A percentile compares a stretch with the other conserved stretches of the same genome.
These are phyloP conservation scores for Leucocoprinus sp. DNA, from an alignment of 768 basidiomycete genomes.

Conservation along the genomic window DNA sequence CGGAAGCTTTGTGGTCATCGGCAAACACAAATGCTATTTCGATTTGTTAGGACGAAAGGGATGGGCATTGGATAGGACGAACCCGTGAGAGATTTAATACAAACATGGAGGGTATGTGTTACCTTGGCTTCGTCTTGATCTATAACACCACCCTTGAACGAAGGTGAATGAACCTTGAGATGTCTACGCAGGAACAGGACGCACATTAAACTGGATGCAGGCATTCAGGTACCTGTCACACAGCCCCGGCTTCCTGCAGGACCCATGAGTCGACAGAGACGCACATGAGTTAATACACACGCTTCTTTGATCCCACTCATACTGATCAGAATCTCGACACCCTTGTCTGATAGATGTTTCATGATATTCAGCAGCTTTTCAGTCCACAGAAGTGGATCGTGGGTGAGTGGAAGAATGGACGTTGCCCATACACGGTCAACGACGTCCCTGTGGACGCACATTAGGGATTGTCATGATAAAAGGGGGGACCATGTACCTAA, in stretches of 20 bases:
- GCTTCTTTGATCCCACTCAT: slow-evolving; percentile 55
- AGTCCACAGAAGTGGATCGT: slow-evolving; percentile 57
- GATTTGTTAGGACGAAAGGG: slow-evolving; percentile 2
- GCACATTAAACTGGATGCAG: slow-evolving; percentile 79
- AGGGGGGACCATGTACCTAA: slow-evolving; percentile 33
- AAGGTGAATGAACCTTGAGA: too few species aligned
- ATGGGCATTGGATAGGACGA: neutral
- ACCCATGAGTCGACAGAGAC: neutral
- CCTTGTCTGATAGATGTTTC: slow-evolving; percentile 54
- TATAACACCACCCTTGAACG: slow-evolving; percentile 74
- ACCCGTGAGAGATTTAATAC: slow-evolving; percentile 54
- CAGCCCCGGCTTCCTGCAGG: slow-evolving; percentile 52
- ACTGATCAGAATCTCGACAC: slow-evolving; percentile 46
- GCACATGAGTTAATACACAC: slow-evolving; percentile 33
- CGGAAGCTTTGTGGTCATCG: slow-evolving; percentile 66
- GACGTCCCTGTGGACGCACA: slow-evolving; percentile 31
- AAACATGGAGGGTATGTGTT: slow-evolving; percentile 40
- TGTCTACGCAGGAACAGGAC: slow-evolving; percentile 26
- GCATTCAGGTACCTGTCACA: slow-evolving; percentile 64
- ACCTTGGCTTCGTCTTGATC: slow-evolving; percentile 72
- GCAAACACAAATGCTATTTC: slow-evolving; percentile 38
- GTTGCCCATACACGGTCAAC: slow-evolving; percentile 65
- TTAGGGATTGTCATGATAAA: too few species aligned
- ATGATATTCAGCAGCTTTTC: slow-evolving; percentile 73
- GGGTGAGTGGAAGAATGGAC: slow-evolving; percentile 60